phyloP scores from a whole-genome alignment of 306 rosid genomes.

The Castanea mollissima region DNA sequence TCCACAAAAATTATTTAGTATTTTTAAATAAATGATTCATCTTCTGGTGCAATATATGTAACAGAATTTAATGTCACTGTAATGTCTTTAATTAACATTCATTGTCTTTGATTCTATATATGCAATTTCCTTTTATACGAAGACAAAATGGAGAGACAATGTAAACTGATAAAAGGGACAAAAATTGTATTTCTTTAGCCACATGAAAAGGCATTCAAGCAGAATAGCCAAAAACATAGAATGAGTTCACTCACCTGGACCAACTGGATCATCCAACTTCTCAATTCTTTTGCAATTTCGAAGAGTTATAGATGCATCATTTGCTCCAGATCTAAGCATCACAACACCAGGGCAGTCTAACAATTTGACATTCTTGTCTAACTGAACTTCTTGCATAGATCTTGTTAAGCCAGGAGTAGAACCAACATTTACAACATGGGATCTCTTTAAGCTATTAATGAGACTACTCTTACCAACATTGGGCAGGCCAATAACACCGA shows the following conservation, averaged over 20 bases:
- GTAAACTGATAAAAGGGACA: neutral
- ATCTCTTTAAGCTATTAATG: conserved; percentile 79
- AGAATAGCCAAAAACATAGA: neutral
- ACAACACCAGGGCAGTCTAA: conserved; percentile 98
- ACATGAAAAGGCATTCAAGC: conserved; percentile 1
- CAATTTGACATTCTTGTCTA: conserved; percentile 85
- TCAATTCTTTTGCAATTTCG: conserved; percentile 93
- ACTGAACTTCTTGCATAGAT: conserved; percentile 88
- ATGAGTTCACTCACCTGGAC: conserved; percentile 58
- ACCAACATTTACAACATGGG: conserved; percentile 77
- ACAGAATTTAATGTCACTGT: neutral
- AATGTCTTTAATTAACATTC: neutral
- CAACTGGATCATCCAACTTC: conserved; percentile 80
- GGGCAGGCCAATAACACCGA: conserved; percentile 90
- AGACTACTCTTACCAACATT: conserved; percentile 99
- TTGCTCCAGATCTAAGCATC: conserved; percentile 67
- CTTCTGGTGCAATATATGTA: neutral
- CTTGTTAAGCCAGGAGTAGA: conserved; percentile 89
- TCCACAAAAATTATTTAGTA: neutral
- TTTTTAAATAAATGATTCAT: neutral
- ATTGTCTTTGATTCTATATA: neutral
- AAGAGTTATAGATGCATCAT: conserved; percentile 62
- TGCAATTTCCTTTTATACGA: neutral
- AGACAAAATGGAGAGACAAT: neutral
- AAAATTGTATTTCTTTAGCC: neutral